A percentile compares a stretch with the other conserved stretches of the same genome.
phyloP scores from a whole-genome alignment of 306 rosid species.

The Cicer yamashitae region DNA sequence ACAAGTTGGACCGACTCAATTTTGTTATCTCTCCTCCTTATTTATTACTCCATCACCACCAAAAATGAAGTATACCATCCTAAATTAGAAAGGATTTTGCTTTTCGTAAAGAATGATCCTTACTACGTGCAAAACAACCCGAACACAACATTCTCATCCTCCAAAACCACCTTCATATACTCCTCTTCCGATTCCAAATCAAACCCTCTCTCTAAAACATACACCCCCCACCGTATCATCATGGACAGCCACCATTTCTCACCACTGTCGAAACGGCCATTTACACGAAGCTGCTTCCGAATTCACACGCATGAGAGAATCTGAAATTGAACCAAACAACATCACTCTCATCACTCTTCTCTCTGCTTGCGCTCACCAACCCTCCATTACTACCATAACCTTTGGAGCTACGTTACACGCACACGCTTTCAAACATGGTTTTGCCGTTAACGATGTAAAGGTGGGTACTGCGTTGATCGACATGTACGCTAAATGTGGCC shows the following conservation, averaged over 20 bases:
- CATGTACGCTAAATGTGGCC: conserved; percentile 77
- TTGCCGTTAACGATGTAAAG: conserved; percentile 63
- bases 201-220: conserved; percentile 41
- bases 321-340: conserved; percentile 72
- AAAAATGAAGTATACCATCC: neutral
- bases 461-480: conserved; percentile 82
- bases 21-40: neutral
- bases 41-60: neutral
- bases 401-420: conserved; percentile 73
- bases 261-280: conserved; percentile 63
- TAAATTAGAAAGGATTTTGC: neutral
- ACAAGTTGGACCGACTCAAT: neutral
- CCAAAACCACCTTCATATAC: conserved; percentile 44
- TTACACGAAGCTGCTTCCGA: conserved; percentile 67
- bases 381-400: conserved; percentile 21
- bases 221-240: conserved; percentile 49
- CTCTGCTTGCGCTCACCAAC: conserved; percentile 72
- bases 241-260: conserved; percentile 87
- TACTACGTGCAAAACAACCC: conserved; percentile 45
- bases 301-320: conserved; percentile 64
- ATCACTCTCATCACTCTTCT: conserved; percentile 76
- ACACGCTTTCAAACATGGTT: conserved; percentile 58
- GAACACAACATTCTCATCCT: conserved; percentile 48
- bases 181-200: conserved; percentile 42
- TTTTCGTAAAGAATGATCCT: conserved; percentile 49